Evolutionary conservation across 192 early-diverging fungal species (phyloP).

Genomic region (Gaertneriomyces semiglobifer): DNA sequence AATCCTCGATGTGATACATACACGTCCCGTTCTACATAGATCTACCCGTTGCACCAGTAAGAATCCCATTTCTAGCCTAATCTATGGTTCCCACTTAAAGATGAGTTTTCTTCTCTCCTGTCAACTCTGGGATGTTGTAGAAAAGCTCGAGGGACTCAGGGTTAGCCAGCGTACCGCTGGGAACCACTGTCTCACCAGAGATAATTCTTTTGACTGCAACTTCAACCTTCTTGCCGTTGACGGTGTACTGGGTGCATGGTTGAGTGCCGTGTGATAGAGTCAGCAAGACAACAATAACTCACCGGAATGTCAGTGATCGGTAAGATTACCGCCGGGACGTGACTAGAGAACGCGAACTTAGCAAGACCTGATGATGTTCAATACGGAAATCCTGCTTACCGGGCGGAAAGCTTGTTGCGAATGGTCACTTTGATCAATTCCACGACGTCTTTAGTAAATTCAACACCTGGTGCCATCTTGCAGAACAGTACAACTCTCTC

Average conservation of each 20-base stretch:
- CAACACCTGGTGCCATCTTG: constrained; percentile 66
- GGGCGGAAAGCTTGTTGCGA: constrained; percentile 76
- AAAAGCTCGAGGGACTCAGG: constrained; percentile 84
- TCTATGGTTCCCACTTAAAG: too few relatives aligned
- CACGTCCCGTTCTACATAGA: too few relatives aligned
- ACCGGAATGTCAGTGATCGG: constrained; percentile 79
- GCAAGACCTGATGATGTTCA: background rate
- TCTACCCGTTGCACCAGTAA: too few relatives aligned
- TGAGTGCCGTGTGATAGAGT: background rate
- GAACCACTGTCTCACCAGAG: constrained; percentile 74
- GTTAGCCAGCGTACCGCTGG: constrained; percentile 78
- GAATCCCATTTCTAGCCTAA: too few relatives aligned
- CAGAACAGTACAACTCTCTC: constrained; percentile 92
- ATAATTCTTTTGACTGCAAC: constrained; percentile 88
- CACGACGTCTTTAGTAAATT: constrained; percentile 61
- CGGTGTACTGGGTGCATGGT: constrained; percentile 63
- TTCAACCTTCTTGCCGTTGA: constrained; percentile 97
- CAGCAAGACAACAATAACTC: constrained; percentile 24
- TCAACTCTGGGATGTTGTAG: constrained; percentile 70
- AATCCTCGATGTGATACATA: too few relatives aligned
- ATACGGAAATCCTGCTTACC: constrained; percentile 31
- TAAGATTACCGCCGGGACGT: constrained; percentile 86
- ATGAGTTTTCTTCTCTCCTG: too few relatives aligned
- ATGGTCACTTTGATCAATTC: constrained; percentile 72
- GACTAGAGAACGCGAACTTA: constrained; percentile 34